Percentiles rank a stretch among this genome's conserved stretches.
Evolutionary conservation across 176 grass and related monocot genomes (phyloP).

Genomic region (maize (Zea mays)): Zm-B73-REFERENCE-NAM-5.0 NC_050097.1:29713501-29714000

Average conservation of each 20-base stretch:
- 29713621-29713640: too few species aligned
- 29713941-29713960: neutral
- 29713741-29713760: conserved; percentile 2
- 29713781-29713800: conserved; percentile 38
- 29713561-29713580: too few species aligned
- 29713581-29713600: too few species aligned
- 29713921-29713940: conserved; percentile 44
- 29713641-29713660: too few species aligned
- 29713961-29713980: neutral
- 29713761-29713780: conserved; percentile 13
- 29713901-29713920: conserved; percentile 40
- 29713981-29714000: neutral
- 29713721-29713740: neutral
- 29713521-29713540: too few species aligned
- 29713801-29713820: conserved; percentile 35
- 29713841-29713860: conserved; percentile 33
- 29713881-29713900: conserved; percentile 45
- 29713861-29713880: conserved; percentile 41
- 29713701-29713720: neutral
- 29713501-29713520: too few species aligned
- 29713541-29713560: neutral
- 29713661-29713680: too few species aligned
- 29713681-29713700: neutral
- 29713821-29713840: conserved; percentile 41
- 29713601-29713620: too few species aligned